A percentile compares a stretch with the other conserved stretches of the same genome.
phyloP scores from a whole-genome alignment of 495 filamentous ascomycete genomes.

The Platismatia glauca region DNA sequence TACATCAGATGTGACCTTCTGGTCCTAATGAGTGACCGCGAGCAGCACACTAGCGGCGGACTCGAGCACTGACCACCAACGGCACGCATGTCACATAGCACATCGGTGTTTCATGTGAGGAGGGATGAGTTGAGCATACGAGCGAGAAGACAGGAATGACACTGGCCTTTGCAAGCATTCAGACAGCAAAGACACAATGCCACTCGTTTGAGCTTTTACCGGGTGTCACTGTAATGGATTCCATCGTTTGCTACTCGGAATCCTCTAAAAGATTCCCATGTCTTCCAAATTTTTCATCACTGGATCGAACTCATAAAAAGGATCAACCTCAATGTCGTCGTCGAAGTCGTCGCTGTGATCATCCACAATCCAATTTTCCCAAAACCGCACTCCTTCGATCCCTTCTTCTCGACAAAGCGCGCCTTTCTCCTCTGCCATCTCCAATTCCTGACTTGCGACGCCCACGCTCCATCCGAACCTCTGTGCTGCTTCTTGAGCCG shows the following conservation, averaged over 20 bases:
- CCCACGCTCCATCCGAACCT: conserved; percentile 96
- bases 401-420: conserved; percentile 75
- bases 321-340: conserved; percentile 13
- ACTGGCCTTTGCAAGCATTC: neutral
- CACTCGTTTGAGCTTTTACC: neutral
- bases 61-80: neutral
- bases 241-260: neutral
- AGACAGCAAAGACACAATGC: neutral
- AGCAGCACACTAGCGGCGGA: neutral
- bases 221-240: no score
- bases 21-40: neutral
- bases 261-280: conserved; percentile 12
- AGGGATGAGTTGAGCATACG: neutral
- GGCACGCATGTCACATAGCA: neutral
- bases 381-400: conserved; percentile 73
- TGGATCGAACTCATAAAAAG: conserved; percentile 12
- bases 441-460: conserved; percentile 90
- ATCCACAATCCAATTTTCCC: conserved; percentile 56
- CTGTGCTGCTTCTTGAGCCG: conserved; percentile 81
- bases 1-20: neutral
- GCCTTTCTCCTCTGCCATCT: conserved; percentile 91
- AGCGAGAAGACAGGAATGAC: neutral
- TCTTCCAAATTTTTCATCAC: conserved; percentile 18
- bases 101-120: neutral
- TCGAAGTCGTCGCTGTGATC: conserved; percentile 12